A percentile compares a stretch with the other conserved stretches of the same genome.
phyloP scores from a whole-genome alignment of 164 flowering plant genomes.

The Chimonanthus praecox region DNA sequence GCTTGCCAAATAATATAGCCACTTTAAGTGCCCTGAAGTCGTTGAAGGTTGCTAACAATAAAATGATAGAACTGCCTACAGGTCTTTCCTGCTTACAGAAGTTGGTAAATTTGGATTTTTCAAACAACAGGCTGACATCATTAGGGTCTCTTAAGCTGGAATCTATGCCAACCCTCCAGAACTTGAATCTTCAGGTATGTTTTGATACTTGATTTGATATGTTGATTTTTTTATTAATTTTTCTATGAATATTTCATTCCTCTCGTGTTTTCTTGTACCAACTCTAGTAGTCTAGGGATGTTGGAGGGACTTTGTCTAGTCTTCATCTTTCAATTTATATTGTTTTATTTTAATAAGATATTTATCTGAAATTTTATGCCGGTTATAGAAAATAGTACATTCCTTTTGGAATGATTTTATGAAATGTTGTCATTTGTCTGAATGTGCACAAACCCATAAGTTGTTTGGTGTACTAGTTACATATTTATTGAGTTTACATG shows the following conservation, averaged over 20 bases:
- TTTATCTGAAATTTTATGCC: no score
- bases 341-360: no score
- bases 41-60: conserved; percentile 75
- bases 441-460: no score
- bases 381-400: no score
- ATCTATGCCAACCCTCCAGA: conserved; percentile 61
- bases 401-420: no score
- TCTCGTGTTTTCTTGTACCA: background rate
- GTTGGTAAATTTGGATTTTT: conserved; percentile 77
- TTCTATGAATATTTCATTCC: background rate
- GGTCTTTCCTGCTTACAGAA: conserved; percentile 48
- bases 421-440: no score
- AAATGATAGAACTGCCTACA: conserved; percentile 65
- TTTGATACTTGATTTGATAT: background rate
- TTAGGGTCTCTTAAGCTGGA: conserved; percentile 58
- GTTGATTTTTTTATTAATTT: background rate
- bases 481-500: no score
- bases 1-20: conserved; percentile 69
- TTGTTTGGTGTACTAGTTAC: no score
- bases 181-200: conserved; percentile 77
- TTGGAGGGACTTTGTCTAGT: background rate
- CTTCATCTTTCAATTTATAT: no score
- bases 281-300: background rate
- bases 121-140: conserved; percentile 80
- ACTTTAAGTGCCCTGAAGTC: conserved; percentile 51